Evolutionary conservation across 306 rosid genomes (phyloP).

Genomic region (Arachis stenosperma): DNA sequence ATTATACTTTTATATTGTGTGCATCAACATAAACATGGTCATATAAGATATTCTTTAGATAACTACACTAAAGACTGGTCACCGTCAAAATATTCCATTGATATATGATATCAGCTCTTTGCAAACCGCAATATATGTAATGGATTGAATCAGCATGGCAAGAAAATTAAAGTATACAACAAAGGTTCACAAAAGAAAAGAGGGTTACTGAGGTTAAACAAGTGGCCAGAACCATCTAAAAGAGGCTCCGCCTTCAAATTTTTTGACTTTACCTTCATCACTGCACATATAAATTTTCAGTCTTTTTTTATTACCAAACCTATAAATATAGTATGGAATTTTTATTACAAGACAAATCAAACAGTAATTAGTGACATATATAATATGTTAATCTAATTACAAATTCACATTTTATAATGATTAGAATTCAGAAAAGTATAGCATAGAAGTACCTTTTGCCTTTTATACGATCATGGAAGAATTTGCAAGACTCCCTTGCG

Average conservation of each 20-base stretch:
- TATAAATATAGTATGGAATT: neutral
- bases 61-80: constrained; percentile 13
- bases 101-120: neutral
- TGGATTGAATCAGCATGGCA: constrained; percentile 10
- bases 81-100: neutral
- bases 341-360: constrained; percentile 25
- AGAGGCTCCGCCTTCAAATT: constrained; percentile 89
- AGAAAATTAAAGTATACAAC: constrained; percentile 18
- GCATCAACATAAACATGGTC: constrained; percentile 13
- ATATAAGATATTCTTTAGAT: constrained; percentile 25
- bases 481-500: neutral
- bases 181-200: constrained; percentile 41
- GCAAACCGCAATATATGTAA: neutral
- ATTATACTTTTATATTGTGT: neutral
- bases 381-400: constrained; percentile 1
- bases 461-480: neutral
- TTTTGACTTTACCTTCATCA: constrained; percentile 90
- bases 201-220: constrained; percentile 84
- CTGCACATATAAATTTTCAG: constrained; percentile 54
- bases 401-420: neutral
- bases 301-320: too few species aligned
- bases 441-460: neutral
- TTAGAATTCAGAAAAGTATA: too few species aligned
- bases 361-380: neutral
- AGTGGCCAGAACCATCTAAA: constrained; percentile 91